phyloP scores from a whole-genome alignment of 805 yeast species.

The Lachancea kluyveri region DNA sequence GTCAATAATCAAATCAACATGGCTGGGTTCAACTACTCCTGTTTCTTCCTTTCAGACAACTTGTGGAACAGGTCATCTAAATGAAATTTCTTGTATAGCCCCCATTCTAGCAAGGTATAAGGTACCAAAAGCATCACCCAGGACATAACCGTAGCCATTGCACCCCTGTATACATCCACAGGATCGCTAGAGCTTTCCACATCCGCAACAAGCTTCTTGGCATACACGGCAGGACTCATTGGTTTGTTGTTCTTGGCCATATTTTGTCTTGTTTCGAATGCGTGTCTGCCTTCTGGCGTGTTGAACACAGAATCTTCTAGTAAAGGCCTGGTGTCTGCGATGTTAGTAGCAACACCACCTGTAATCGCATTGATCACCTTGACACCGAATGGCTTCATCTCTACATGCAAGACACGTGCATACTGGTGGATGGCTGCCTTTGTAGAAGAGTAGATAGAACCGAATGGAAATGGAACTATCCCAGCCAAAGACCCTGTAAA shows the following conservation, averaged over 20 bases:
- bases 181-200: conserved; percentile 33
- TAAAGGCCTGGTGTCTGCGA: conserved; percentile 58
- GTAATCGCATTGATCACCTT: conserved; percentile 63
- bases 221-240: conserved; percentile 53
- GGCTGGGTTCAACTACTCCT: too few relatives aligned
- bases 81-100: conserved; percentile 37
- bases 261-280: conserved; percentile 44
- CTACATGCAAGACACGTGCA: conserved; percentile 56
- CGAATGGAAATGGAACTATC: conserved; percentile 61
- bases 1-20: too few relatives aligned
- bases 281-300: conserved; percentile 43
- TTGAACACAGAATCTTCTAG: conserved; percentile 51
- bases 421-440: conserved; percentile 76
- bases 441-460: conserved; percentile 56
- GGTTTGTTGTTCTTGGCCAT: conserved; percentile 60
- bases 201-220: conserved; percentile 47
- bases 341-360: conserved; percentile 69
- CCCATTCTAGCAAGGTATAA: conserved; percentile 38
- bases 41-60: too few relatives aligned
- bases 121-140: conserved; percentile 38
- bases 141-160: conserved; percentile 35
- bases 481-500: conserved; percentile 75
- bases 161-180: conserved; percentile 55
- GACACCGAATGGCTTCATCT: conserved; percentile 67
- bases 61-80: too few relatives aligned